Evolutionary conservation across 805 yeast genomes (phyloP), one percentile per base, ranked within the genome.

Genomic region (Jamesozyma gamospora): DNA sequence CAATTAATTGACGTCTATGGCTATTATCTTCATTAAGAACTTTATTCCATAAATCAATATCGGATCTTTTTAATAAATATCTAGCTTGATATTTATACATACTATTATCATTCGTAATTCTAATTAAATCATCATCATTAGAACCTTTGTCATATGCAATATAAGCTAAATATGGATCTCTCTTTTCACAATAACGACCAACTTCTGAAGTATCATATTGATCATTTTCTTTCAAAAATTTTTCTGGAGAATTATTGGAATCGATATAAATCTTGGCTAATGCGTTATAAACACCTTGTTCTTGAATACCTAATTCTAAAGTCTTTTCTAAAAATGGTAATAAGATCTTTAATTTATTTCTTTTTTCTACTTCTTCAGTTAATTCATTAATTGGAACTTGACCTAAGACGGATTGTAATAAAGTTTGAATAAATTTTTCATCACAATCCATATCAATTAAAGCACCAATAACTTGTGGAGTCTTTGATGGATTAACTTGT

Each of bases 61-160:
- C 96, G n/a, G 95, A 85, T 62, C 95, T 82, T 45, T 77, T 70
- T 51, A 92, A 74, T 53, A 92, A 71, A 60, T 92, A 92, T 63
- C 97, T 80, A n/a, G 97, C 97, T 71, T 92, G 98, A 66, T 92
- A 90, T 64, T 92, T 92, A 74, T 83, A 92, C 99, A 92, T 92
- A 52, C 92, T 76, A 63, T 92, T 92, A 57, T 92, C 97, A 63
- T 92, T 92, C 50, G 98, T 92, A 63, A 92, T 87, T 57, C 75
- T 72, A 55, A 92, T 76, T 56, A 92, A 74, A 62, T 92, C 98
- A 42, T 71, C 80, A 61, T 92, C 96, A 54, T 90, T 88, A 39
- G 73, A 70, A 58, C 99, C 99, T 67, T 88, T 90, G 45, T 94
- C 94, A 65, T 92, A 92, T 38, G 96, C 94, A 66, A 92, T 92